Evolutionary conservation across 2,329 filamentous ascomycete species (phyloP).

Genomic region (Epichloe elymi): DNA sequence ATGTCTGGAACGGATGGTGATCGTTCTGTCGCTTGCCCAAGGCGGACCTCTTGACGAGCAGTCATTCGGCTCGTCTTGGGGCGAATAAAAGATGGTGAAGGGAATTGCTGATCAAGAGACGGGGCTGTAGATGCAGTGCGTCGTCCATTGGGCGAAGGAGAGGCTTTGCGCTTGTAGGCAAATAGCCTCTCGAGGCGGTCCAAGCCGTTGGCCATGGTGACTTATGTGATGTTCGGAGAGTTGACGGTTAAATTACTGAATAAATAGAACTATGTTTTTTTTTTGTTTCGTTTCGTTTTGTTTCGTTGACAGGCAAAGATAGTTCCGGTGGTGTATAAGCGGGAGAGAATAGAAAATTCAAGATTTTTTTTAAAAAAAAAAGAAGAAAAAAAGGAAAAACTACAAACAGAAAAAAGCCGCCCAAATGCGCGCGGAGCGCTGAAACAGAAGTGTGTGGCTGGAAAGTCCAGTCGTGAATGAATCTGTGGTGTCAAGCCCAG

Average conservation of each 20-base stretch:
- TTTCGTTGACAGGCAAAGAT: not conserved
- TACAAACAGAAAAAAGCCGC: not conserved
- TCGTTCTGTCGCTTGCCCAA: constrained; percentile 16
- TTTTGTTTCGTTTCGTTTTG: not conserved
- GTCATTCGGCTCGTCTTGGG: constrained; percentile 42
- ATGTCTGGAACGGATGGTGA: constrained; percentile 16
- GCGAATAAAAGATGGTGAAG: constrained; percentile 40
- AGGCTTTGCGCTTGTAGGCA: constrained; percentile 27
- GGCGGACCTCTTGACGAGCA: constrained; percentile 36
- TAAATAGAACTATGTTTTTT: not conserved
- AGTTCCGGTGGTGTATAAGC: not conserved
- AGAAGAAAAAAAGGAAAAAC: no score
- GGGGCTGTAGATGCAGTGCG: constrained; percentile 11
- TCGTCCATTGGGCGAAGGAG: constrained; percentile 14
- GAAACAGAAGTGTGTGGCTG: not conserved
- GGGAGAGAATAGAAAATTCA: not conserved
- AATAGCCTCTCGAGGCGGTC: constrained; percentile 41
- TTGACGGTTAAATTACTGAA: not conserved
- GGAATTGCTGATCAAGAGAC: constrained; percentile 27
- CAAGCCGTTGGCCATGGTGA: constrained; percentile 34
- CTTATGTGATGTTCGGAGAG: not conserved
- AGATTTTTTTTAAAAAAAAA: no score
- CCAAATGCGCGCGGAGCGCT: not conserved
- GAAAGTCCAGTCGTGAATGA: constrained; percentile 1
- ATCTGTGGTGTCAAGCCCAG: constrained; percentile 1